phyloP scores from a whole-genome alignment of 2,329 filamentous ascomycete species.

The Monilinia polystroma region DNA sequence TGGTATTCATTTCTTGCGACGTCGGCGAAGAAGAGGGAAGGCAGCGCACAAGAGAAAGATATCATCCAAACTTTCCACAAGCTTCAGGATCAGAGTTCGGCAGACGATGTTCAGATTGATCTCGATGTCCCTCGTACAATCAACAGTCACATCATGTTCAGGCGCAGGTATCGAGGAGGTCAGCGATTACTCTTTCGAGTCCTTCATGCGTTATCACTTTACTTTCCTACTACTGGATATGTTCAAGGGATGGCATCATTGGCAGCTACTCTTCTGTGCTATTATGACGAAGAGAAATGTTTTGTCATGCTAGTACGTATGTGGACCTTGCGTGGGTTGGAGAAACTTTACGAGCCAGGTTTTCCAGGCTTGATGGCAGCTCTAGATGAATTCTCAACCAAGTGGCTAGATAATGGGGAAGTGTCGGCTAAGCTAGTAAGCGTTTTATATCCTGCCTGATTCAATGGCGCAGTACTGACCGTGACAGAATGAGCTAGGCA shows the following conservation, averaged over 20 bases:
- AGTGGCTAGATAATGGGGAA: slow-evolving; percentile 77
- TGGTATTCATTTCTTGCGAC: slow-evolving; percentile 91
- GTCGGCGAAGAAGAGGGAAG: slow-evolving; percentile 65
- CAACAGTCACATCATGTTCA: slow-evolving; percentile 95
- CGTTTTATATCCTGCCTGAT: slow-evolving; percentile 29
- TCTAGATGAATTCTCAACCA: slow-evolving; percentile 76
- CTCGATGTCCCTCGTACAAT: slow-evolving; percentile 95
- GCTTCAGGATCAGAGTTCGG: slow-evolving; percentile 70
- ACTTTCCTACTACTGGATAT: slow-evolving; percentile 88
- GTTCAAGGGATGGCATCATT: slow-evolving; percentile 97
- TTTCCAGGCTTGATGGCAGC: slow-evolving; percentile 87
- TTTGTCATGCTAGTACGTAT: slow-evolving; percentile 97
- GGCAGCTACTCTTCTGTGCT: slow-evolving; percentile 88
- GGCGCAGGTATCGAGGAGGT: slow-evolving; percentile 84
- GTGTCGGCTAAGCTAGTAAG: slow-evolving; percentile 78
- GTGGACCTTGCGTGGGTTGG: slow-evolving; percentile 85
- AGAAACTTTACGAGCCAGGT: slow-evolving; percentile 77
- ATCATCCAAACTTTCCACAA: slow-evolving; percentile 71
- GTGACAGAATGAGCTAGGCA: slow-evolving; percentile 67
- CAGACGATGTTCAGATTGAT: slow-evolving; percentile 96
- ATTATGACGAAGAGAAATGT: slow-evolving; percentile 91
- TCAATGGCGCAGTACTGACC: slow-evolving; percentile 24
- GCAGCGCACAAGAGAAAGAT: slow-evolving; percentile 65
- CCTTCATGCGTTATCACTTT: slow-evolving; percentile 85
- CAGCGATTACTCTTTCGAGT: slow-evolving; percentile 91